phyloP scores from a whole-genome alignment of 2,329 filamentous ascomycete genomes.

The Fusarium proliferatum region DNA sequence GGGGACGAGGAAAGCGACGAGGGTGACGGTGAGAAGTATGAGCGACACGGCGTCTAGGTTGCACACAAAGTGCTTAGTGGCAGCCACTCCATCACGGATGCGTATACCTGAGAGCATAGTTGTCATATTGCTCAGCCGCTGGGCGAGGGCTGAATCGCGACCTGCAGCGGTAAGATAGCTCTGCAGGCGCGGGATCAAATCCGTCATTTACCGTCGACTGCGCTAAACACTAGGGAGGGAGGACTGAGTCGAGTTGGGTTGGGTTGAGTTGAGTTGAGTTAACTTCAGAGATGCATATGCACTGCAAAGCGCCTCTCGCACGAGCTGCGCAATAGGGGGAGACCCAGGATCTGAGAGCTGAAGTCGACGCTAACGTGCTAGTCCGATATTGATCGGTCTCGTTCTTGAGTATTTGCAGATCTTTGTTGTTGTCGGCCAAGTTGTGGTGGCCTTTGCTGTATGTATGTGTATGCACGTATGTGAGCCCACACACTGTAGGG shows the following conservation, averaged over 20 bases:
- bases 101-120: constrained; percentile 32
- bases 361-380: neutral
- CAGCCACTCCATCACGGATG: constrained; percentile 19
- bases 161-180: constrained; percentile 28
- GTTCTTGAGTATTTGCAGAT: constrained; percentile 4
- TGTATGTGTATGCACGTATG: neutral
- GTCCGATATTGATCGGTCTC: neutral
- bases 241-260: neutral
- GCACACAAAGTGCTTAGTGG: constrained; percentile 33
- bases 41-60: constrained; percentile 48
- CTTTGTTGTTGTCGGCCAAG: neutral
- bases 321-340: neutral
- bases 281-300: constrained; percentile 14
- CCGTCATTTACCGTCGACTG: constrained; percentile 19
- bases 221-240: neutral
- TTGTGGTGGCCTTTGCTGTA: neutral
- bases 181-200: constrained; percentile 27
- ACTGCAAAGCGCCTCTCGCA: constrained; percentile 7
- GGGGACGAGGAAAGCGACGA: constrained; percentile 64
- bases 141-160: constrained; percentile 28
- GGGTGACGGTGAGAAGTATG: constrained; percentile 56
- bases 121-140: constrained; percentile 36
- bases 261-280: constrained; percentile 2
- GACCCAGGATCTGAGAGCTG: neutral
- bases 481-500: neutral